Evolutionary conservation across 148 eudicot species (phyloP).

Genomic region (Spergularia bocconei): DNA sequence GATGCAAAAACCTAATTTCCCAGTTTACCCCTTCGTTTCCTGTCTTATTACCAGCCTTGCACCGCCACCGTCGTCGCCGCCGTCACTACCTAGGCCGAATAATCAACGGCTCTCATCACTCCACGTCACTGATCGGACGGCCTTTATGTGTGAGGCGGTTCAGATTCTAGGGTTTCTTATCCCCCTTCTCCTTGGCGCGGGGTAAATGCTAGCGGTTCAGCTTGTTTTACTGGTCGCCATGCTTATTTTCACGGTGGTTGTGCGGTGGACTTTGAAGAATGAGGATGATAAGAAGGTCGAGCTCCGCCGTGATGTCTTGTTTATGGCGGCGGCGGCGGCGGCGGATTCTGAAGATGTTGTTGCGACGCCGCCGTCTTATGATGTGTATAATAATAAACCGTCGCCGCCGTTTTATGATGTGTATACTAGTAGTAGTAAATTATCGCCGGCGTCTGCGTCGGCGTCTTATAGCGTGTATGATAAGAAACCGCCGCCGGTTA

Average conservation of each 20-base stretch:
- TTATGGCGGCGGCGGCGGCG: neutral
- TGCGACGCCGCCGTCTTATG: neutral
- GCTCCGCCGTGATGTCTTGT: neutral
- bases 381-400: neutral
- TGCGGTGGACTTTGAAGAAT: constrained; percentile 34
- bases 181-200: constrained; percentile 12
- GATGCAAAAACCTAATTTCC: constrained; percentile 32
- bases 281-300: constrained; percentile 16
- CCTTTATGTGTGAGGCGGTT: constrained; percentile 22
- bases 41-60: constrained; percentile 11
- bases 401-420: neutral
- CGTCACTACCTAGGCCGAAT: neutral
- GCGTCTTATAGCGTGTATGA: neutral
- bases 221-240: constrained; percentile 22
- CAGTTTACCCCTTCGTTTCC: constrained; percentile 19
- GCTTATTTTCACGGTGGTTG: constrained; percentile 26
- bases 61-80: constrained; percentile 31
- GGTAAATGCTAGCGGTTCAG: constrained; percentile 35
- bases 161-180: constrained; percentile 20
- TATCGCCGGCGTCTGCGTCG: neutral
- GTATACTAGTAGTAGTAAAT: neutral
- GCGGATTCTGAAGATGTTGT: neutral
- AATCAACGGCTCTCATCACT: constrained; percentile 9
- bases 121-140: neutral
- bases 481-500: neutral